Evolutionary conservation across 352 stramenopile genomes (phyloP), one percentile per base, ranked within the genome.

Genomic region (Pythium aquatile): DNA sequence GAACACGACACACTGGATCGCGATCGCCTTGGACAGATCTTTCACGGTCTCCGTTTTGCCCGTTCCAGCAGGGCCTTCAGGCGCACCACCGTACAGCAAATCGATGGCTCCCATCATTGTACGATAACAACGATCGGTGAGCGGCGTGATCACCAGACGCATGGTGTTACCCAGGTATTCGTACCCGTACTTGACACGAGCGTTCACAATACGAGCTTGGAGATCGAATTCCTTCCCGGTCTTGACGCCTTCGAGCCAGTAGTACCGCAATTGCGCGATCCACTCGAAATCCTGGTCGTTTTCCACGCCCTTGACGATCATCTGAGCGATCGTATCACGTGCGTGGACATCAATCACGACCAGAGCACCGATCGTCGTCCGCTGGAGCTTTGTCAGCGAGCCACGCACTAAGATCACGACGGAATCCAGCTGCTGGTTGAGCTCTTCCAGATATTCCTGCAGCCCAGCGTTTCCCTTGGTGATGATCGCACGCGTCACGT

Each of bases 281-380:
- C 93, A 98, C 63, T 97, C 89, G 75, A 98, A 98, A 61, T 98
- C 93, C 32, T 88, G 78, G 26, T 95, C 84, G 26, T 83, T 92
- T 58, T 94, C 82, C 5, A 97, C 90, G 30, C 83, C 81, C 16
- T 92, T 91, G n/a, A 88, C 77, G 24, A 97, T 90, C 89, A 98
- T 97, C 58, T 97, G 87, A 0, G 79, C 81, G 42, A 98, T 93
- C 8, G 94, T 97, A 51, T 98, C 94, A 10, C 91, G 77, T 1
- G 90, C 88, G 62, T 98, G 93, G 14, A 98, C 90, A 54, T 98
- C 93, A 30, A 98, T 98, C 6, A 97, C 92, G 7, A 97, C 90
- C 11, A 98, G 75, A 13, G 94, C 93, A 47, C 90, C 88, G 33
- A 98, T 94, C 8, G 93, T 98, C 47, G 91, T 97, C 1, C 93